Evolutionary conservation across 2,329 filamentous ascomycete genomes (phyloP).

Genomic region (Fusarium odoratissimum): DNA sequence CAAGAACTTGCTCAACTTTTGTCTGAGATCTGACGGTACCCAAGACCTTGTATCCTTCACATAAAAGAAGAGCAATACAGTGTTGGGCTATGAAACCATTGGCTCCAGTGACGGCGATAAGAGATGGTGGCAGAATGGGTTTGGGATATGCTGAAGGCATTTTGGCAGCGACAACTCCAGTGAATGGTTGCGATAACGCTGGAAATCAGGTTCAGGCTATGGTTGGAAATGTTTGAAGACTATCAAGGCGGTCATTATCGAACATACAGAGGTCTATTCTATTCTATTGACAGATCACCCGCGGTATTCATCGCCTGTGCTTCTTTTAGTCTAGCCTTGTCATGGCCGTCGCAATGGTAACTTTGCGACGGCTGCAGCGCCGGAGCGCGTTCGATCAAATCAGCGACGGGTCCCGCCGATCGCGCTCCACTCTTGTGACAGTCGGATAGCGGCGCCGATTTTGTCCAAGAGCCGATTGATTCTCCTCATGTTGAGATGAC

Average conservation of each 20-base stretch:
- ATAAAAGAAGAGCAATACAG: background rate
- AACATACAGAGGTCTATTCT: background rate
- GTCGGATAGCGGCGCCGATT: background rate
- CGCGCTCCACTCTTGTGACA: rapidly evolving
- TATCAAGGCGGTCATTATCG: background rate
- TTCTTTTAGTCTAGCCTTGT: background rate
- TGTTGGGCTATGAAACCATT: constrained; percentile 21
- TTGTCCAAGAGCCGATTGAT: background rate
- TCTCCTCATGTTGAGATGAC: background rate
- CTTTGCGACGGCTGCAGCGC: constrained; percentile 11
- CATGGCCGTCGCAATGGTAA: background rate
- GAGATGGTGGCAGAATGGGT: background rate
- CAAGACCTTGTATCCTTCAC: constrained; percentile 1
- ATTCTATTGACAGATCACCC: background rate
- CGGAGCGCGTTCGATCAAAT: background rate
- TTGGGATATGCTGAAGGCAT: constrained; percentile 11
- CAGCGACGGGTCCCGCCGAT: background rate
- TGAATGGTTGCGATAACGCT: background rate
- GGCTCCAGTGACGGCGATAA: constrained; percentile 3
- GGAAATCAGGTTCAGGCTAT: background rate
- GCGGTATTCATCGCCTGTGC: background rate
- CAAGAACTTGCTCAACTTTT: constrained; percentile 2
- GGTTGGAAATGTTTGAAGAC: background rate
- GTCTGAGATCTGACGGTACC: constrained; percentile 2
- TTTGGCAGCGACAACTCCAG: background rate